Percentiles rank a stretch among this genome's conserved stretches.
phyloP scores from a whole-genome alignment of 169 alveolate genomes.

The Eimeria falciformis region DNA sequence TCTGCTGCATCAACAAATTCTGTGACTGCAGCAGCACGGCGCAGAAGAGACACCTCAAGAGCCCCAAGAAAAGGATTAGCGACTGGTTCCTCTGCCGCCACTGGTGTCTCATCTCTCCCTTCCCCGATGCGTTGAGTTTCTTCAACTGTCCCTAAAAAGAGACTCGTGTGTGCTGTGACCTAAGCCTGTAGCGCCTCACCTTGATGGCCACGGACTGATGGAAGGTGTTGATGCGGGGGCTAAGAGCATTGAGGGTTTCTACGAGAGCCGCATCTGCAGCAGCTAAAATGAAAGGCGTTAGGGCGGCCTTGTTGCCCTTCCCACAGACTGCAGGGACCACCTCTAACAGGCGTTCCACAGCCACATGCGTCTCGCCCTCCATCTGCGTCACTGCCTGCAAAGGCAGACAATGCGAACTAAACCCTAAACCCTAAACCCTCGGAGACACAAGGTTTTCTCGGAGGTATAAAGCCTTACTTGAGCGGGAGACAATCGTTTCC shows the following conservation, averaged over 20 bases:
- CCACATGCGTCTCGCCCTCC: conserved; percentile 7
- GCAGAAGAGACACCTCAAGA: too few relatives aligned
- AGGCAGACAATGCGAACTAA: background rate
- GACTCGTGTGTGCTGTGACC: too few relatives aligned
- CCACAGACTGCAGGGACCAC: background rate
- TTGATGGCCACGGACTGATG: conserved; percentile 28
- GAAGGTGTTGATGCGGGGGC: conserved; percentile 12
- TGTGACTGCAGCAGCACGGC: conserved; percentile 12
- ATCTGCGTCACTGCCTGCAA: conserved; percentile 25
- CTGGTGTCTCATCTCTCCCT: too few relatives aligned
- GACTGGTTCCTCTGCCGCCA: too few relatives aligned
- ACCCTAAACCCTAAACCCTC: background rate
- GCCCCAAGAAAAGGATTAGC: too few relatives aligned
- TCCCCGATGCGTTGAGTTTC: too few relatives aligned
- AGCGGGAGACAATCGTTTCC: background rate
- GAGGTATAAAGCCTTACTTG: background rate
- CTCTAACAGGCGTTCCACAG: conserved; percentile 4
- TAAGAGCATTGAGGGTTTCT: background rate
- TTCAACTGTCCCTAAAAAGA: too few relatives aligned
- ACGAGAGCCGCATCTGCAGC: conserved; percentile 34
- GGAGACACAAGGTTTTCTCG: background rate
- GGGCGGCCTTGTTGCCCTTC: background rate
- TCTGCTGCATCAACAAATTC: conserved; percentile 19
- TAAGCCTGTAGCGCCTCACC: background rate
- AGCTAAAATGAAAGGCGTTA: background rate